phyloP scores from a whole-genome alignment of 345 rosid genomes.

The Gossypium rotundifolium region DNA sequence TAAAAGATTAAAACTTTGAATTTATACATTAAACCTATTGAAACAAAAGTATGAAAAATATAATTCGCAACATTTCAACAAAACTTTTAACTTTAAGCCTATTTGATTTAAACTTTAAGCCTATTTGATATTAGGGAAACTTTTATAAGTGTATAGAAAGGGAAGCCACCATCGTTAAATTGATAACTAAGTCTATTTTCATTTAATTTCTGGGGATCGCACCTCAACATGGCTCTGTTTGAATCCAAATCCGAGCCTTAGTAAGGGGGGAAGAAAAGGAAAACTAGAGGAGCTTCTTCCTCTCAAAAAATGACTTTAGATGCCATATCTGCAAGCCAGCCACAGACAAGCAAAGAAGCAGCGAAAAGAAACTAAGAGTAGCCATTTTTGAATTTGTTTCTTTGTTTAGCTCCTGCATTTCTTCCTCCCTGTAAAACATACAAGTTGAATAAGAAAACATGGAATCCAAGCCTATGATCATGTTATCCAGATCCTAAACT shows the following conservation, averaged over 20 bases:
- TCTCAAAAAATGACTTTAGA: not conserved
- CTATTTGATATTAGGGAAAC: too few species aligned
- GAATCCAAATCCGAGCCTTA: not conserved
- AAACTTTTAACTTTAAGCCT: too few species aligned
- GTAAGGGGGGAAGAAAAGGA: not conserved
- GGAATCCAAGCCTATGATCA: not conserved
- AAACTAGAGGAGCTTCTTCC: not conserved
- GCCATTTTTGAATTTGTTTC: not conserved
- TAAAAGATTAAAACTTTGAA: too few species aligned
- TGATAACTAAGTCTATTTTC: too few species aligned
- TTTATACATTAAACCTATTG: too few species aligned
- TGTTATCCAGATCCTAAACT: not conserved
- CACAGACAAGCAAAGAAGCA: not conserved
- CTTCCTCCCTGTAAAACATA: not conserved
- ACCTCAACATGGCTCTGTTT: not conserved
- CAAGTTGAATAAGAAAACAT: not conserved
- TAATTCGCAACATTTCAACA: too few species aligned
- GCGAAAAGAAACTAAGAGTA: not conserved
- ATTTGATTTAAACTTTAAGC: too few species aligned
- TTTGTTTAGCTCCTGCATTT: not conserved
- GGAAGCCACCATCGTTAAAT: too few species aligned
- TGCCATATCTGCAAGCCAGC: conserved; percentile 3
- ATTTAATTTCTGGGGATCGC: not conserved
- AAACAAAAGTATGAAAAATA: too few species aligned
- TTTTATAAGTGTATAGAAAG: too few species aligned